Evolutionary conservation across 1,284 basidiomycete genomes (phyloP).

Genomic region (Violaceomyces palustris): DNA sequence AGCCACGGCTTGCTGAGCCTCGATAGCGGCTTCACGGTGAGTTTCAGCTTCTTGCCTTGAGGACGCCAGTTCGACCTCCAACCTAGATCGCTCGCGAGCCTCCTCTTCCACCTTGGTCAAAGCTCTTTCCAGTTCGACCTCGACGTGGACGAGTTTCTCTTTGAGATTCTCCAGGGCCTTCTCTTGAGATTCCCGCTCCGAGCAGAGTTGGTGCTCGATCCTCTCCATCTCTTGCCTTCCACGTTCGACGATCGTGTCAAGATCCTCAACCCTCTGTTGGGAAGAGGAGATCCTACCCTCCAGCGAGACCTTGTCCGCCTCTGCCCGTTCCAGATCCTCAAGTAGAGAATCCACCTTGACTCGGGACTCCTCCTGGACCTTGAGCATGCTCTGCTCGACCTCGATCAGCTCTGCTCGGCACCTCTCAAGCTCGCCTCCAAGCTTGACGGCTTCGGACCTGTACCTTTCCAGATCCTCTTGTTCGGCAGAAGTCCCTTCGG

Average conservation of each 20-base stretch:
- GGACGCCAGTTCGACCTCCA: no score
- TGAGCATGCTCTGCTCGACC: neutral
- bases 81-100: no score
- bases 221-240: slow-evolving; percentile 6
- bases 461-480: neutral
- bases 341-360: no score
- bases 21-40: neutral
- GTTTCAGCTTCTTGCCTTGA: no score
- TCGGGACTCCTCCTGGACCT: neutral
- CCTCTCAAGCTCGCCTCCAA: neutral
- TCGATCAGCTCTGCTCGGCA: no score
- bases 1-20: neutral
- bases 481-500: neutral
- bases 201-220: slow-evolving; percentile 1
- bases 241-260: no score
- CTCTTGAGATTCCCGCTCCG: slow-evolving; percentile 5
- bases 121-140: neutral
- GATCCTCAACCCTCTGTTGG: no score
- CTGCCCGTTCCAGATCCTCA: no score
- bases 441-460: neutral
- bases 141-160: neutral
- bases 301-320: no score
- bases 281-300: no score
- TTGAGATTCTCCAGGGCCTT: neutral
- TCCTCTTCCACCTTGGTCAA: no score